phyloP scores from a whole-genome alignment of 139 green algal species.

The Yamagishiella unicocca region DNA sequence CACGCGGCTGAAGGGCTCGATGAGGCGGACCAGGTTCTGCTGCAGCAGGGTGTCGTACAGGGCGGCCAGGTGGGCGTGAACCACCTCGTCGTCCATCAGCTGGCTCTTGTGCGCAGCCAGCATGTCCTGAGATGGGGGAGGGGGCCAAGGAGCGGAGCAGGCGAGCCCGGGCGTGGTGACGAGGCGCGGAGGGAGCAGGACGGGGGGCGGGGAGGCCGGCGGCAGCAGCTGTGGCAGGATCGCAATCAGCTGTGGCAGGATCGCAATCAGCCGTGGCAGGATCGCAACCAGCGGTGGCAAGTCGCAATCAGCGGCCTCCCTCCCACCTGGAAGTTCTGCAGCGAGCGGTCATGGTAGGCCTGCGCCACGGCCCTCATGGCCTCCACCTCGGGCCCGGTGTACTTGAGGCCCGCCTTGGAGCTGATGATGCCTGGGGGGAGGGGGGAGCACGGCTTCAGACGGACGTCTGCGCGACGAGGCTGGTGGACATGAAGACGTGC shows the following conservation, averaged over 20 bases:
- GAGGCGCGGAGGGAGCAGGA: too few relatives aligned
- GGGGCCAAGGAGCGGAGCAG: too few relatives aligned
- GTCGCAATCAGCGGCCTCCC: too few relatives aligned
- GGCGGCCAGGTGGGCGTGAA: constrained; percentile 87
- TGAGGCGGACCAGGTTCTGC: constrained; percentile 87
- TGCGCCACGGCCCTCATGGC: constrained; percentile 92
- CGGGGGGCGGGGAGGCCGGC: too few relatives aligned
- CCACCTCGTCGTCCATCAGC: constrained; percentile 90
- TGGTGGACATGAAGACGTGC: too few relatives aligned
- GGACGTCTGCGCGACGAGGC: too few relatives aligned
- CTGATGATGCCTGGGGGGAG: constrained; percentile 79
- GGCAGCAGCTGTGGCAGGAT: too few relatives aligned
- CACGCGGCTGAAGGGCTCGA: constrained; percentile 95
- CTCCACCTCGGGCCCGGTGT: constrained; percentile 90
- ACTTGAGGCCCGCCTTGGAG: constrained; percentile 96
- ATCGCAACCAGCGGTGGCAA: too few relatives aligned
- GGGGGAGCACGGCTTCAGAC: not conserved
- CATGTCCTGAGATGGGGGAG: constrained; percentile 58
- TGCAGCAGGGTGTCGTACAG: constrained; percentile 81
- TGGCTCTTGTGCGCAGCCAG: constrained; percentile 80
- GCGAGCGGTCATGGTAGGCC: constrained; percentile 89
- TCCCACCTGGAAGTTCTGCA: constrained; percentile 84
- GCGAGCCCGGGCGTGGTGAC: too few relatives aligned
- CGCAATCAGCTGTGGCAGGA: too few relatives aligned
- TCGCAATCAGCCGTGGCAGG: too few relatives aligned